Evolutionary conservation across 768 basidiomycete species (phyloP).

Genomic region (Cyclocybe cylindracea): DNA sequence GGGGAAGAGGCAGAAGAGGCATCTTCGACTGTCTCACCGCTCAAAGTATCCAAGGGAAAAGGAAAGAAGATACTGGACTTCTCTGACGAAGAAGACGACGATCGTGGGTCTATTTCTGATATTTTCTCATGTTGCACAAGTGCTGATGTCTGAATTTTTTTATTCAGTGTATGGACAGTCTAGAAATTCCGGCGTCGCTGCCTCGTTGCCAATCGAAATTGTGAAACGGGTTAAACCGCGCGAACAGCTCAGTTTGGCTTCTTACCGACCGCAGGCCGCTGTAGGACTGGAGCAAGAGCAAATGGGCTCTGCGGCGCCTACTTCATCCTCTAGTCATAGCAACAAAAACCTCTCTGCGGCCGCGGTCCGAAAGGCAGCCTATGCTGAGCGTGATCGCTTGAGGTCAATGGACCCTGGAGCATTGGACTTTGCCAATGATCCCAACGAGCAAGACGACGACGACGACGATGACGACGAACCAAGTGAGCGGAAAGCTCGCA

Average conservation of each 20-base stretch:
- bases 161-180: neutral
- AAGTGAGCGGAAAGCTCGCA: slow-evolving; percentile 44
- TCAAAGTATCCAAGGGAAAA: neutral
- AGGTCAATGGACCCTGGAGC: slow-evolving; percentile 70
- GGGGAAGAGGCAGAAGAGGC: slow-evolving; percentile 29
- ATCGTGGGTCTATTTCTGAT: neutral
- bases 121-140: neutral
- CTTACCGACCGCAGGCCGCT: slow-evolving; percentile 56
- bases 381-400: slow-evolving; percentile 67
- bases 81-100: no score
- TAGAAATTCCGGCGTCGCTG: slow-evolving; percentile 33
- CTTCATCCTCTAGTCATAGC: slow-evolving; percentile 15
- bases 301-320: slow-evolving; percentile 26
- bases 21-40: slow-evolving; percentile 1
- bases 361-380: slow-evolving; percentile 58
- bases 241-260: slow-evolving; percentile 50
- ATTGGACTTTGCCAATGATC: slow-evolving; percentile 57
- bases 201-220: slow-evolving; percentile 70
- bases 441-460: slow-evolving; percentile 50
- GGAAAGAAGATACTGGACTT: no score
- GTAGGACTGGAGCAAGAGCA: slow-evolving; percentile 33
- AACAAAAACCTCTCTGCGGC: slow-evolving; percentile 40
- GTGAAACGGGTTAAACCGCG: slow-evolving; percentile 32
- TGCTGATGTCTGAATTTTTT: no score
- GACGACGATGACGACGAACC: slow-evolving; percentile 21